phyloP scores from a whole-genome alignment of 2,329 filamentous ascomycete genomes.

The Venturia pyrina region DNA sequence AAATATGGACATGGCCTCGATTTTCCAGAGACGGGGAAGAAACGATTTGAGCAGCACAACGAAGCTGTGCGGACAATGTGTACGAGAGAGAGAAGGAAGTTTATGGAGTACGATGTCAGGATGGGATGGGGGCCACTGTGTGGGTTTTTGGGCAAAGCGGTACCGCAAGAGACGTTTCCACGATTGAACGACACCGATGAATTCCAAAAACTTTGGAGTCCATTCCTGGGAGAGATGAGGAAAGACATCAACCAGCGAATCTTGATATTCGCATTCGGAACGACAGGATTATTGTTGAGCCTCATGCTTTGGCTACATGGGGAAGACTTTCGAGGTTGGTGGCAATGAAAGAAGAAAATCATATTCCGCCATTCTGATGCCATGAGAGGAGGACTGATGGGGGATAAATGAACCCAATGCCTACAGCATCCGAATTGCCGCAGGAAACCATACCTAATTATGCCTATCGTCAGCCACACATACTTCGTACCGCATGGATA shows the following conservation, averaged over 20 bases:
- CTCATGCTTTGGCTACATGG: not conserved
- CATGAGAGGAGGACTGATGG: no score
- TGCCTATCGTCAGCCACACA: no score
- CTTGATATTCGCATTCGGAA: not conserved
- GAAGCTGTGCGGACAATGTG: slow-evolving; percentile 8
- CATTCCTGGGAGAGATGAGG: slow-evolving; percentile 8
- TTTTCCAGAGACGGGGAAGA: slow-evolving; percentile 8
- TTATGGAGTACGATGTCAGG: slow-evolving; percentile 14
- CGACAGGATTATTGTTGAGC: not conserved
- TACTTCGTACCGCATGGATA: no score
- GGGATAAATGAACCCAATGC: no score
- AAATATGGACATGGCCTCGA: slow-evolving; percentile 6
- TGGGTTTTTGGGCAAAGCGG: slow-evolving; percentile 14
- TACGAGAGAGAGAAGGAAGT: not conserved
- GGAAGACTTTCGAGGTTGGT: not conserved
- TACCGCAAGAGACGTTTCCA: slow-evolving; percentile 15
- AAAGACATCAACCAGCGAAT: not conserved
- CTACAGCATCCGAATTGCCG: no score
- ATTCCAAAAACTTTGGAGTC: slow-evolving; percentile 8
- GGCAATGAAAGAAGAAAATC: not conserved
- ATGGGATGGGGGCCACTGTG: slow-evolving; percentile 16
- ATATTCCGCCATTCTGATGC: not conserved
- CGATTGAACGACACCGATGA: slow-evolving; percentile 13
- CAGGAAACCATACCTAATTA: no score
- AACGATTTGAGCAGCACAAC: slow-evolving; percentile 14